phyloP scores from a whole-genome alignment of 495 filamentous ascomycete genomes.

The Penicillium pancosmium region DNA sequence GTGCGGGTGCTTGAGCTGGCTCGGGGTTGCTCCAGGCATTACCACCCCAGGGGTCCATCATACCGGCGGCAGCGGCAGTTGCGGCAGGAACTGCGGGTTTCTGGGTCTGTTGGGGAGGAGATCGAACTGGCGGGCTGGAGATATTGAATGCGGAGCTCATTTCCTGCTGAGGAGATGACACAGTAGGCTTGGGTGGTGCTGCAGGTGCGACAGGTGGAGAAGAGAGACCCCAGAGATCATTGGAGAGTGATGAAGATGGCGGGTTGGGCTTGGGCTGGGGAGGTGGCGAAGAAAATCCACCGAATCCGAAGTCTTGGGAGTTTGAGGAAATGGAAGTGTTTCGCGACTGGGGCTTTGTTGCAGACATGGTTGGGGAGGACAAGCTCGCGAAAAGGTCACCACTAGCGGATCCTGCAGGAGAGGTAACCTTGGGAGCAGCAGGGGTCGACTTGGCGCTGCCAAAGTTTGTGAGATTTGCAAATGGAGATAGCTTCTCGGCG shows the following conservation, averaged over 20 bases:
- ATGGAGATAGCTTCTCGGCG: slow-evolving; percentile 66
- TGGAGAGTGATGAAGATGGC: slow-evolving; percentile 47
- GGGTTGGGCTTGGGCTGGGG: slow-evolving; percentile 46
- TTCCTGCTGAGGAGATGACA: slow-evolving; percentile 42
- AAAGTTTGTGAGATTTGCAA: slow-evolving; percentile 70
- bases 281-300: slow-evolving; percentile 45
- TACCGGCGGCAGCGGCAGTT: slow-evolving; percentile 36
- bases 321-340: slow-evolving; percentile 50
- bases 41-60: slow-evolving; percentile 52
- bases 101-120: slow-evolving; percentile 34
- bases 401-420: slow-evolving; percentile 55
- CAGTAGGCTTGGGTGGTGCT: slow-evolving; percentile 42
- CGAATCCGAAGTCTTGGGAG: slow-evolving; percentile 57
- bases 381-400: slow-evolving; percentile 81
- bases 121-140: slow-evolving; percentile 55
- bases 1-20: slow-evolving; percentile 34
- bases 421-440: slow-evolving; percentile 53
- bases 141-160: slow-evolving; percentile 80
- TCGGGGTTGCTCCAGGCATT: slow-evolving; percentile 57
- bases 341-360: slow-evolving; percentile 46
- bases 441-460: slow-evolving; percentile 57
- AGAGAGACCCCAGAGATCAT: slow-evolving; percentile 83
- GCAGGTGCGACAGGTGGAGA: slow-evolving; percentile 52
- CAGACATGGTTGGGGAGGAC: slow-evolving; percentile 54
- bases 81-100: slow-evolving; percentile 37